A percentile compares a stretch with the other conserved stretches of the same genome.
These are phyloP conservation scores for Xylariaceae sp. DNA, from an alignment of 2,329 filamentous ascomycete species.

Conservation along the genomic window DNA sequence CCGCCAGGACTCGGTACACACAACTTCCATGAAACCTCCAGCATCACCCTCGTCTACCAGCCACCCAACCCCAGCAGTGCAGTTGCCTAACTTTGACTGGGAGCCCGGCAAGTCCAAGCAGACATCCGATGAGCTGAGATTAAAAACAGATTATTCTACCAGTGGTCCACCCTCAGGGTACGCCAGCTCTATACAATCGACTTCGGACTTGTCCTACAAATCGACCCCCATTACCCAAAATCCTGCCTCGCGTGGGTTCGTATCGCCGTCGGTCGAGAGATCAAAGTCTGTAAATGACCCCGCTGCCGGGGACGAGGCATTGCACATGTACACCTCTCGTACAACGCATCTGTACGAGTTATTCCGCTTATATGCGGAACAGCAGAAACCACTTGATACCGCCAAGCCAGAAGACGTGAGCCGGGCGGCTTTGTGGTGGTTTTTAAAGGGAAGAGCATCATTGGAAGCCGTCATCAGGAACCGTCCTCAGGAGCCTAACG, in stretches of 20 bases:
- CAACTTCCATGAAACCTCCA: constrained; percentile 11
- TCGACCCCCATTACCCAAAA: constrained; percentile 25
- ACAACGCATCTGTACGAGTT: constrained; percentile 70
- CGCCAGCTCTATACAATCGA: constrained; percentile 24
- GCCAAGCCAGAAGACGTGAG: constrained; percentile 63
- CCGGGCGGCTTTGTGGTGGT: constrained; percentile 81
- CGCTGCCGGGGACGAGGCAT: constrained; percentile 54
- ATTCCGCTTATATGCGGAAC: constrained; percentile 73
- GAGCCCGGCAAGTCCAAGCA: constrained; percentile 16
- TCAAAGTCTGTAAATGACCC: constrained; percentile 35
- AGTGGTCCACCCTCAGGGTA: constrained; percentile 24
- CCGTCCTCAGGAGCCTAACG: constrained; percentile 49
- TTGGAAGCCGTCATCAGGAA: constrained; percentile 68
- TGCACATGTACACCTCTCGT: constrained; percentile 63
- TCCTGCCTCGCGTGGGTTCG: constrained; percentile 17
- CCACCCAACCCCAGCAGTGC: not conserved
- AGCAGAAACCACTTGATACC: constrained; percentile 58
- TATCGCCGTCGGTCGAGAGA: constrained; percentile 24
- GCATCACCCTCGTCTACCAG: constrained; percentile 13
- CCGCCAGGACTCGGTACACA: constrained; percentile 8
- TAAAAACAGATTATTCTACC: constrained; percentile 16
- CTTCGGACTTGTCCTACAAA: constrained; percentile 26
- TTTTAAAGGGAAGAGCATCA: constrained; percentile 70
- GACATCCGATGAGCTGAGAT: constrained; percentile 23
- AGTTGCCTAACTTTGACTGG: constrained; percentile 19